Evolutionary conservation across 495 filamentous ascomycete species (phyloP), one percentile per base, ranked within the genome.

Genomic region (Aspergillus sclerotioniger): DNA sequence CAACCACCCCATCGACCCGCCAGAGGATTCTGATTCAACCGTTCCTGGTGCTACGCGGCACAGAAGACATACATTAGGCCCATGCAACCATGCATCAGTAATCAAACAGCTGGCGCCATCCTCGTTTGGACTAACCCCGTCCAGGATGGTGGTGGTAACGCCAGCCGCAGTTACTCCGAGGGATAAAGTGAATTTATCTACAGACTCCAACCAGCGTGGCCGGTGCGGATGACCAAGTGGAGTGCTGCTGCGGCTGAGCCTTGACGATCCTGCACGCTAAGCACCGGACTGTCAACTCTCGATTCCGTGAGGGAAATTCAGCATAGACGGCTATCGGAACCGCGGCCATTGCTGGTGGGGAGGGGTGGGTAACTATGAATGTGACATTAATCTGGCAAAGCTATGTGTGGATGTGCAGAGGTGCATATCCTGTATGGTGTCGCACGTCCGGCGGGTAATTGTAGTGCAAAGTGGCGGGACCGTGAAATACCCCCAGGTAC

Each of bases 261-360:
- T 61, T 47, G 59, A 35, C 53, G 59, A 61, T 61, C 59, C 53
- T 49, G 47, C 48, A 17, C 53, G 33, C 58, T 52, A 60, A 33
- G 8, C 3, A 49, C 0, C 19, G 48, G 20, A 57, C 37, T 41
- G 37, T 41, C 37, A 41, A n/a, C 6, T 2, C 13, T 12, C n/a
- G 9, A 35, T 8, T 35, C 9, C 33, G 13, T 10, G 33, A 35
- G 33, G 33, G 33, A 35, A 35, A 35, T 35, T 25, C 25, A 5
- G n/a, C n/a, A n/a, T n/a, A n/a, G 25, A 25, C 25, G 25, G 25
- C 25, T 25, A 5, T 25, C 25, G 25, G 25, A 25, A 3, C 25
- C 25, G 25, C 25, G 25, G 25, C 25, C 25, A 25, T 25, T 25
- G 25, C 5, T 25, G 25, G 25, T 25, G 25, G 25, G 25, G 25